Evolutionary conservation across 768 basidiomycete species (phyloP), one percentile per base, ranked within the genome.

Genomic region (Lactarius evosmus): DNA sequence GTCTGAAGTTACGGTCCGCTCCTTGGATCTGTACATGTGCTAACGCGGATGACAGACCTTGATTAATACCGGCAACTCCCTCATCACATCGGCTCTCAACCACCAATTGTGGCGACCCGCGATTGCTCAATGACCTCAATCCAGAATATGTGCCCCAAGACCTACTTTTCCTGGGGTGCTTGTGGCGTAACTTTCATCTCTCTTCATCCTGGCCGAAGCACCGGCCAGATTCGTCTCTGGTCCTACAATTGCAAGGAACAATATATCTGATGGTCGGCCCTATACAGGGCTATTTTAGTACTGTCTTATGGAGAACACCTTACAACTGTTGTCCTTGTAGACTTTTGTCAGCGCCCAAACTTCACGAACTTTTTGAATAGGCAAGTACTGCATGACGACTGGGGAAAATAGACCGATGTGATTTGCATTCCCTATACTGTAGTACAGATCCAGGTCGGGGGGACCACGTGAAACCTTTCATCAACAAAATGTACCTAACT

Each of bases 91-190:
- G 0, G 80, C 79, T 4, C 70, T 85, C 32, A 84, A 85, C 56
- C n/a, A 61, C 0, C 83, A 85, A 60, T 72, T 85, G 7, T 85
- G 84, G 84, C 75, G 85, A 66, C 83, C 83, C 0, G 69, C 81
- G 0, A 75, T 84, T 19, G 83, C 81, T 3, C 22, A 74, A 79
- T 66, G 82, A 85, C 66, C 75, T 85, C n/a, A 76, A 79, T 63
- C 85, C 84, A 4, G 84, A 84, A 40, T 54, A 63, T 29, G 79
- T 73, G 8, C 33, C 27, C 8, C 16, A 52, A n/a, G 14, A 22
- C 8, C 16, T 61, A 29, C 22, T 33, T 41, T 30, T 32, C 19
- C 30, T 32, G 17, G 29, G 44, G 49, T 41, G 27, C 36, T 27
- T n/a, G 34, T 22, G 16, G 7, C 27, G 50, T 40, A 22, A 16